Base-by-base conservation (phyloP, 495 filamentous ascomycete species). In the Hypoxylon perforatum region DNA sequence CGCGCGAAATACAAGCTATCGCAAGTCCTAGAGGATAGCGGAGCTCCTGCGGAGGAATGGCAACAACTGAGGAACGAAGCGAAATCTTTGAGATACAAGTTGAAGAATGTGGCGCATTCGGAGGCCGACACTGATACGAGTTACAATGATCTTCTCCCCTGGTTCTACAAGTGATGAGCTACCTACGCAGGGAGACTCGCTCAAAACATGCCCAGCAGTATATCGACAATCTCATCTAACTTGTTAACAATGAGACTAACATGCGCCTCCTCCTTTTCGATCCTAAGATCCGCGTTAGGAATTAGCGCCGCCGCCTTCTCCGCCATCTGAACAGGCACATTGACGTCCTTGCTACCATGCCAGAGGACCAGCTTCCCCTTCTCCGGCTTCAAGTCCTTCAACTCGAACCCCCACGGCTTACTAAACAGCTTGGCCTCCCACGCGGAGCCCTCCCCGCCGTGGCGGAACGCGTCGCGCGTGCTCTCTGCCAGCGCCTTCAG, bases 271-370 rank as follows among this genome's bases (percentile, higher is more conserved):
- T 39, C 55, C 4, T 36, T 45, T 1, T 21, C 11, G 47, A 65
- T 12, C 17, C 55, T 48, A 4, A 65, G 36, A 11, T 60, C 61
- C 0, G 45, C 48, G 38, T 57, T 53, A 0, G n/a, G 61, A 18
- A 69, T 47, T 8, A 65, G 12, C 10, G 50, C 45, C 11, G 56
- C 54, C 3, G 66, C 66, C 44, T 69, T 69, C 30, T 65, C 39
- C 2, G 61, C 61, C 66, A 61, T 65, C 6, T 36, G 47, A 15
- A 69, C 10, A 1, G 66, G 61, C 4, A 45, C 48, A 11, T 69
- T 69, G 14, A 44, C 55, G 21, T 69, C 66, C 30, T 60, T 12
- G 4, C 23, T 41, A 7, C 66, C 61, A 18, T 69, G 61, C 61
- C 66, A 69, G 0, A 53, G 1, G 4, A 65, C 30, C 18, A 65